A percentile compares a stretch with the other conserved stretches of the same genome.
phyloP scores from a whole-genome alignment of 169 alveolate species.

The Eimeria tenella region DNA sequence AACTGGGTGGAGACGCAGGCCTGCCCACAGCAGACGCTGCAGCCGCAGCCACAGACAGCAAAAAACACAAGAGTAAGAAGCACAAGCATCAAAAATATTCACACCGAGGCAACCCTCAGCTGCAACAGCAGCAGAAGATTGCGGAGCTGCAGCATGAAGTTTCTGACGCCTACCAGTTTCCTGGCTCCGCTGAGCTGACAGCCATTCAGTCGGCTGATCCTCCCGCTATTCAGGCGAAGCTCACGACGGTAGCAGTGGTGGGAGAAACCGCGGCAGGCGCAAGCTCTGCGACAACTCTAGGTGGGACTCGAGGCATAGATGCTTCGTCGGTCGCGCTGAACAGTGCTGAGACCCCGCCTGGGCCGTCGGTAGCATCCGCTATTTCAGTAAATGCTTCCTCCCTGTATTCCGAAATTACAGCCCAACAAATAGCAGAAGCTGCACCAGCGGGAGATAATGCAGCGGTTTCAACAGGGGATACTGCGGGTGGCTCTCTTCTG shows the following conservation, averaged over 20 bases:
- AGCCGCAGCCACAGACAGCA: not conserved
- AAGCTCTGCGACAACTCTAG: conserved; percentile 9
- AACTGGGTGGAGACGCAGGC: conserved; percentile 10
- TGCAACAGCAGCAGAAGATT: not conserved
- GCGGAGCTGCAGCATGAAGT: conserved; percentile 29
- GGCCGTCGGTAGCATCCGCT: not conserved
- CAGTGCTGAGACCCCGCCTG: not conserved
- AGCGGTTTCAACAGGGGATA: not conserved
- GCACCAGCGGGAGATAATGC: conserved; percentile 7
- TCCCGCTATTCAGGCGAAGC: not conserved
- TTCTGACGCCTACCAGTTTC: conserved; percentile 2
- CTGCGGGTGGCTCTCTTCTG: not conserved
- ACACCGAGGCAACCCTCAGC: conserved; percentile 22
- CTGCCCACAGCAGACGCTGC: conserved; percentile 21
- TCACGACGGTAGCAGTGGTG: not conserved
- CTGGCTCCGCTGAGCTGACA: not conserved
- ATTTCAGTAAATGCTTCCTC: not conserved
- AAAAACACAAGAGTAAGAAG: conserved; percentile 26
- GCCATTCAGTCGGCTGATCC: not conserved
- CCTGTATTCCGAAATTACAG: not conserved
- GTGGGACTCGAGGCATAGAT: not conserved
- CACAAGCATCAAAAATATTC: conserved; percentile 2
- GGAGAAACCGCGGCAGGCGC: conserved; percentile 15
- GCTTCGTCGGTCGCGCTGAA: not conserved
- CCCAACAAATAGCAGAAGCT: not conserved